Base-by-base conservation (phyloP, 1,284 basidiomycete species). In the Cutaneotrichosporon cyanovorans region DNA sequence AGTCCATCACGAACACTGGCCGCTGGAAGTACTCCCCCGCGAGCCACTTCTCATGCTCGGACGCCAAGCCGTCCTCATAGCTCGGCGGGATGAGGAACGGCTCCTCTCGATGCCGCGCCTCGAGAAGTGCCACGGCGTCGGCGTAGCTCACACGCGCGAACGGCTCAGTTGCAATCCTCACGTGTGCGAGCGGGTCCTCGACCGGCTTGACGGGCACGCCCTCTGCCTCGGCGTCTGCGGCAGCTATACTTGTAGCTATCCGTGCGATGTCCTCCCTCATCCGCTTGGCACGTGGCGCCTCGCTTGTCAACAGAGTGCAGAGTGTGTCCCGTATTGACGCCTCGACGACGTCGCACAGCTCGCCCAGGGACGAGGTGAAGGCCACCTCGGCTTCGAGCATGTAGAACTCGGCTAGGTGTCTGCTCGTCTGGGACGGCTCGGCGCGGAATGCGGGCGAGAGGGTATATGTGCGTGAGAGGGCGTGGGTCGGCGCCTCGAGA, bases 351-450 rank as follows among this genome's bases (percentile, higher is more conserved):
- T 75, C 72, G 66, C 87, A 85, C 14, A 95, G 70, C 18, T 80
- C 78, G 10, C 70, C 65, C 21, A 76, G 57, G 6, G 58, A 52
- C 5, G 63, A 53, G n/a, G 72, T 59, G 63, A 86, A 86, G 0
- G 81, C 81, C 75, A 87, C 81, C 65, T 95, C 93, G 0, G 86
- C 90, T 72, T 99, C 93, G 47, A 95, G 78, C 93, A 98, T 98
- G 87, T 89, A 95, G 69, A 98, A 99, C 66, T 99, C 95, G 40
- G 88, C 81, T 7, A 99, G 78, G 69, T 99, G 93, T n/a, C 93
- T 78, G 40, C 80, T 81, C 2, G 93, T 97, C 58, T 84, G 78
- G 4, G 83, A 86, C 7, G 81, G 80, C 62, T 99, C 93, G 16
- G 93, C 93, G 18, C 93, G 83, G 72, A 98, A 99, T 49, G 83